phyloP scores from a whole-genome alignment of 2,329 filamentous ascomycete genomes.

The Botrytis pseudocinerea region DNA sequence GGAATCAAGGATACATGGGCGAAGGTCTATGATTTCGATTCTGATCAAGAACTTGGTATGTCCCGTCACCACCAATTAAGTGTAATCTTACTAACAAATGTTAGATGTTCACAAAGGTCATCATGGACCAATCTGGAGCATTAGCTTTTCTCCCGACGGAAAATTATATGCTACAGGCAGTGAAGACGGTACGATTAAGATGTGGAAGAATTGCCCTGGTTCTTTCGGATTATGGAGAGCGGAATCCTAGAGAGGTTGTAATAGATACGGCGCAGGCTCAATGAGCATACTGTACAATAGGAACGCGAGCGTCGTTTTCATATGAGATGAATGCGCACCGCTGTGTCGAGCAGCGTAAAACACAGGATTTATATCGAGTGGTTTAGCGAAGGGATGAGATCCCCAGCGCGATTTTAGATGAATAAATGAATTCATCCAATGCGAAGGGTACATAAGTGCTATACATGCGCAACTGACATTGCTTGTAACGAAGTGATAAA shows the following conservation, averaged over 20 bases:
- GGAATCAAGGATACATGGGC: constrained; percentile 94
- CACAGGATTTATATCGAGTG: not conserved
- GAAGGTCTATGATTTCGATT: constrained; percentile 88
- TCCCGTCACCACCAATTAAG: constrained; percentile 24
- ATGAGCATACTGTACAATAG: constrained; percentile 10
- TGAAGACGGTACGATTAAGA: constrained; percentile 95
- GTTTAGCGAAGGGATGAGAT: constrained; percentile 6
- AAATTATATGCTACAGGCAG: constrained; percentile 96
- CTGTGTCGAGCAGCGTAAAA: not conserved
- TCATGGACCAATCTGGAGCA: constrained; percentile 95
- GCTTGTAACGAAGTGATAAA: not conserved
- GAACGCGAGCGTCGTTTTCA: not conserved
- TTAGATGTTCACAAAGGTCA: constrained; percentile 92
- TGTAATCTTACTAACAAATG: constrained; percentile 28
- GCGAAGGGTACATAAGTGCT: not conserved
- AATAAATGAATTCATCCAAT: not conserved
- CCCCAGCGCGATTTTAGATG: not conserved
- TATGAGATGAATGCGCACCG: not conserved
- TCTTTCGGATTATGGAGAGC: constrained; percentile 60
- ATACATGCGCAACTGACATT: not conserved
- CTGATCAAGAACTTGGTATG: constrained; percentile 73
- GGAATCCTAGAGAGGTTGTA: not conserved
- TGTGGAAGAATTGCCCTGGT: constrained; percentile 73
- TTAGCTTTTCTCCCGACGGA: constrained; percentile 90
- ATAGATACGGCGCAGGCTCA: constrained; percentile 1